Evolutionary conservation across 805 yeast species (phyloP).

Genomic region (Hermanozyma aechmeae): DNA sequence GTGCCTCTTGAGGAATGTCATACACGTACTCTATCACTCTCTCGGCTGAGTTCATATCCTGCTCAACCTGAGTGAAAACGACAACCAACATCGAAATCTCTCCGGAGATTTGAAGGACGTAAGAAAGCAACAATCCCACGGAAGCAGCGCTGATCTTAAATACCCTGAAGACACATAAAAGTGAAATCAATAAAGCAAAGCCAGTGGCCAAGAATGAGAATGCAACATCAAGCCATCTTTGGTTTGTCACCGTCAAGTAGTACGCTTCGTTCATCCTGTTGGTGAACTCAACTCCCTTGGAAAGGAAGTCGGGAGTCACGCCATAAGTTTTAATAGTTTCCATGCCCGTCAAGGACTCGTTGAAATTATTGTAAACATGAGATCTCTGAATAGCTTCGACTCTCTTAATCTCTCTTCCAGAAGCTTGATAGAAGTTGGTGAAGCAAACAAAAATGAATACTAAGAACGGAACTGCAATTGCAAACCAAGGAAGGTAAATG

Average conservation of each 20-base stretch:
- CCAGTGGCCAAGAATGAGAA: conserved; percentile 1
- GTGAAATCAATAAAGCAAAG: conserved; percentile 3
- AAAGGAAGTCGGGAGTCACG: background rate
- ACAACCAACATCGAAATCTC: conserved; percentile 2
- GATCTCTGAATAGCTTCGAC: background rate
- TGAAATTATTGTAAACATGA: background rate
- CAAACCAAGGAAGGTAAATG: background rate
- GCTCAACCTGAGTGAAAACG: conserved; percentile 3
- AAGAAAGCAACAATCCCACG: conserved; percentile 5
- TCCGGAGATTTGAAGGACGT: conserved; percentile 3
- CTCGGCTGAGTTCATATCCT: conserved; percentile 6
- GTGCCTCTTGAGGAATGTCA: conserved; percentile 15
- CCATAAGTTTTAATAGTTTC: background rate
- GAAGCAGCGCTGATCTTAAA: conserved; percentile 8
- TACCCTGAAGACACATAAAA: conserved; percentile 11
- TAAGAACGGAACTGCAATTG: background rate
- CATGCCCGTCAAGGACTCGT: background rate
- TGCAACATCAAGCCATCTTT: background rate
- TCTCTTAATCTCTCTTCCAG: background rate
- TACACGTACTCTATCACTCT: conserved; percentile 8
- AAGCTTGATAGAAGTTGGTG: background rate
- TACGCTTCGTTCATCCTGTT: background rate
- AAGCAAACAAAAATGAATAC: background rate
- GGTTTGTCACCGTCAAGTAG: background rate
- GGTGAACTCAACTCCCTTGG: background rate